Evolutionary conservation across 2,329 filamentous ascomycete genomes (phyloP), one percentile per base, ranked within the genome.

Genomic region (Verticillium tricorpus): DNA sequence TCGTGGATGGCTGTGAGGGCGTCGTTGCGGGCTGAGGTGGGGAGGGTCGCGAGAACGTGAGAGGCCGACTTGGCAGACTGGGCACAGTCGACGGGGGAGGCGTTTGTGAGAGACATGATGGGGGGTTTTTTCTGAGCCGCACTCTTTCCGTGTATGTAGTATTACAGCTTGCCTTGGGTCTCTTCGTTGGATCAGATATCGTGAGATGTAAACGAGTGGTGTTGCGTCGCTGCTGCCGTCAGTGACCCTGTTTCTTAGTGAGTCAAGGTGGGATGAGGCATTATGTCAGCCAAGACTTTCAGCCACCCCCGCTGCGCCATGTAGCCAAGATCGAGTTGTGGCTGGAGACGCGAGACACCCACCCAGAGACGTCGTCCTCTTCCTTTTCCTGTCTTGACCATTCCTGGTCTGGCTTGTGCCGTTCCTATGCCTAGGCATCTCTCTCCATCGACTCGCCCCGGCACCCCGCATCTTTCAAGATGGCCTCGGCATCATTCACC

Each of bases 31-130:
- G 89, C 89, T 50, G 83, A 77, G 45, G 86, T 85, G 3, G 92
- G 85, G 57, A 98, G 86, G 1, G 91, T 90, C 57, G 93, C 92
- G 55, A 99, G 86, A 59, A 86, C 85, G 72, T 92, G 90, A 35
- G 95, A 96, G 17, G 94, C 92, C 56, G 85, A 78, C 71, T 93
- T 93, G 64, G 94, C 94, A 57, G 89, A 85, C 69, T 82, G 83
- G 40, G 94, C 94, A 59, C 91, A 90, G 67, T 93, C 87, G 61
- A 85, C 80, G 57, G 94, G 91, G 35, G 89, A 89, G 60, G 90
- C 91, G 74, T 91, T 93, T 57, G 93, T 97, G 63, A 97, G 83
- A 67, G 94, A 97, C 95, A 98, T 97, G 66, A 2, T n/a, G 3
- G n/a, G n/a, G 1, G 50, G 11, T 5, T 25, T 17, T 25, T 25